Percentiles rank a stretch among this genome's conserved stretches.
These are phyloP conservation scores for Tolypocladium ovalisporum DNA, from an alignment of 2,329 filamentous ascomycete species.

Conservation along the genomic window DNA sequence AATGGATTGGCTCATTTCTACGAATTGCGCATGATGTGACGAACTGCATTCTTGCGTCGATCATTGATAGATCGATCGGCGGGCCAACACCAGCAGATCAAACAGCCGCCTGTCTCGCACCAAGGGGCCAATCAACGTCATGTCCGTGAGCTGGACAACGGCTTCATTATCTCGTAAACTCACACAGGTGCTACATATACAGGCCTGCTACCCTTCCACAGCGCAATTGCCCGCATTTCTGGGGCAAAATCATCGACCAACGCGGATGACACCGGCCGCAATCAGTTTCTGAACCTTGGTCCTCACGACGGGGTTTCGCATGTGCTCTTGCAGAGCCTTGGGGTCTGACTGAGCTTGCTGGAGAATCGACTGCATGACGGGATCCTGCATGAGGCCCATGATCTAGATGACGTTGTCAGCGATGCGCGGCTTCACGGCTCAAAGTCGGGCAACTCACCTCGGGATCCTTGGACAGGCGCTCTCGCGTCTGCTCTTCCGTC, in stretches of 20 bases:
- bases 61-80: not conserved
- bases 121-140: not conserved
- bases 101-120: not conserved
- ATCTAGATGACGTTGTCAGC: slow-evolving; percentile 39
- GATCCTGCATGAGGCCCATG: slow-evolving; percentile 84
- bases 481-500: slow-evolving; percentile 89
- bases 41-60: too few species aligned
- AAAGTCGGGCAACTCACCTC: slow-evolving; percentile 51
- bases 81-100: not conserved
- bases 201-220: not conserved
- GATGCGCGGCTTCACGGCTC: not conserved
- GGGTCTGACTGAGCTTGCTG: slow-evolving; percentile 95
- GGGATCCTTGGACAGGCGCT: slow-evolving; percentile 80
- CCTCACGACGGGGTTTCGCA: slow-evolving; percentile 80
- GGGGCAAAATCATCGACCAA: slow-evolving; percentile 37
- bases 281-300: slow-evolving; percentile 92
- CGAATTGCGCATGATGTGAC: too few species aligned
- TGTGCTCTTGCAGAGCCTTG: slow-evolving; percentile 87
- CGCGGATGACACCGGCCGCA: slow-evolving; percentile 80
- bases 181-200: slow-evolving; percentile 4
- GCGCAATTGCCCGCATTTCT: not conserved
- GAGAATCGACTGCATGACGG: slow-evolving; percentile 94
- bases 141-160: not conserved
- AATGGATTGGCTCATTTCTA: not conserved
- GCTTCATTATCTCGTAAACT: not conserved